These are phyloP conservation scores for Umbellularia californica DNA, from an alignment of 164 flowering plant genomes.

Conservation along the genomic window DNA sequence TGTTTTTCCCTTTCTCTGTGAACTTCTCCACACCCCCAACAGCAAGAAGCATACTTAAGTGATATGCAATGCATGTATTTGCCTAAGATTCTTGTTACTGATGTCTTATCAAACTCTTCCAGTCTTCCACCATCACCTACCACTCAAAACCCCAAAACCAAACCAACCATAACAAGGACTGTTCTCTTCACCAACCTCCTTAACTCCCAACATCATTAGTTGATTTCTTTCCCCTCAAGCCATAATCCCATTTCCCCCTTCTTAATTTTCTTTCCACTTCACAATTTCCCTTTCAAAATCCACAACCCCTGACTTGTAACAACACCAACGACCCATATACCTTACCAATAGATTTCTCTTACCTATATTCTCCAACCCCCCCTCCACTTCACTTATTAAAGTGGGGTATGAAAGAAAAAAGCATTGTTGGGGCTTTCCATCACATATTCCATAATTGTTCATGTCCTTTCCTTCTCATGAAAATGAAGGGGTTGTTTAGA, in stretches of 20 bases:
- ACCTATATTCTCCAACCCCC: neutral
- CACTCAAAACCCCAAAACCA: neutral
- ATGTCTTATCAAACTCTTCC: neutral
- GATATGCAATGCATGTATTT: neutral
- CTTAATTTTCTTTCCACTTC: neutral
- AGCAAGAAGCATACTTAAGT: neutral
- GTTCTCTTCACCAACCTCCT: neutral
- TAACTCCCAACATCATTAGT: neutral
- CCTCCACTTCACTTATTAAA: neutral
- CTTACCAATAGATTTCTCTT: neutral
- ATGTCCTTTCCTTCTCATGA: neutral
- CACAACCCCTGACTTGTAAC: neutral
- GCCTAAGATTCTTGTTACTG: neutral
- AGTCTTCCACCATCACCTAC: neutral
- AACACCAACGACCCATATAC: neutral
- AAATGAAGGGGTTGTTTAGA: neutral
- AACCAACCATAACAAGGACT: neutral
- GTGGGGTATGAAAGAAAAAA: neutral
- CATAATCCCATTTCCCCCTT: neutral
- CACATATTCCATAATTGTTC: neutral
- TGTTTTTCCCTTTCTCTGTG: no score
- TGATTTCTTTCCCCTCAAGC: neutral
- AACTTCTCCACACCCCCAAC: no score
- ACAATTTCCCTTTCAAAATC: neutral
- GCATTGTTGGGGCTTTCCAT: neutral